phyloP scores from a whole-genome alignment of 768 basidiomycete genomes.

The Rossbeevera mucosa region DNA sequence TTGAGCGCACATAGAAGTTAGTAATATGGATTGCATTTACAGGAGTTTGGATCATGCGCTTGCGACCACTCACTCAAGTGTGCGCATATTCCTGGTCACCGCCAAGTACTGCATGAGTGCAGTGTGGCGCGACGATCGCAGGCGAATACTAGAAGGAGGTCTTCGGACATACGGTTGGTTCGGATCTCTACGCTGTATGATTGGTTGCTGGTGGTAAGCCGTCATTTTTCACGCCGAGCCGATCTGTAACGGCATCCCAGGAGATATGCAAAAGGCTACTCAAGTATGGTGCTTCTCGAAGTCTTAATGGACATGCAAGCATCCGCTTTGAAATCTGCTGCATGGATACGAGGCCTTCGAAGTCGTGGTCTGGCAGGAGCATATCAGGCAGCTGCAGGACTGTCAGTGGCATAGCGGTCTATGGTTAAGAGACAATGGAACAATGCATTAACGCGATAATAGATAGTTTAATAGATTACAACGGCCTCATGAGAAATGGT shows the following conservation, averaged over 20 bases:
- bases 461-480: slow-evolving; percentile 1
- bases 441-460: neutral
- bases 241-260: slow-evolving; percentile 33
- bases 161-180: slow-evolving; percentile 40
- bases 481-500: neutral
- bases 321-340: slow-evolving; percentile 45
- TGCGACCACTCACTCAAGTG: slow-evolving; percentile 82
- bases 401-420: slow-evolving; percentile 33
- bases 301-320: slow-evolving; percentile 60
- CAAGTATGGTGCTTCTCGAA: slow-evolving; percentile 51
- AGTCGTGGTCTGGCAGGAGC: slow-evolving; percentile 61
- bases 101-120: slow-evolving; percentile 83
- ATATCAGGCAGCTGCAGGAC: slow-evolving; percentile 66
- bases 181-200: slow-evolving; percentile 46
- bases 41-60: slow-evolving; percentile 82
- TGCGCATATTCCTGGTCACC: slow-evolving; percentile 86
- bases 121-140: slow-evolving; percentile 69
- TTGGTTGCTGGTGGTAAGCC: slow-evolving; percentile 74
- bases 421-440: neutral
- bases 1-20: neutral
- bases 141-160: slow-evolving; percentile 47
- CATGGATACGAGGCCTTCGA: slow-evolving; percentile 65
- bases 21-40: neutral
- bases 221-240: neutral
- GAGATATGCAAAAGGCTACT: slow-evolving; percentile 54